Evolutionary conservation across 2,329 filamentous ascomycete species (phyloP), one percentile per base, ranked within the genome.

Genomic region (Paraconiothyrium brasiliense): DNA sequence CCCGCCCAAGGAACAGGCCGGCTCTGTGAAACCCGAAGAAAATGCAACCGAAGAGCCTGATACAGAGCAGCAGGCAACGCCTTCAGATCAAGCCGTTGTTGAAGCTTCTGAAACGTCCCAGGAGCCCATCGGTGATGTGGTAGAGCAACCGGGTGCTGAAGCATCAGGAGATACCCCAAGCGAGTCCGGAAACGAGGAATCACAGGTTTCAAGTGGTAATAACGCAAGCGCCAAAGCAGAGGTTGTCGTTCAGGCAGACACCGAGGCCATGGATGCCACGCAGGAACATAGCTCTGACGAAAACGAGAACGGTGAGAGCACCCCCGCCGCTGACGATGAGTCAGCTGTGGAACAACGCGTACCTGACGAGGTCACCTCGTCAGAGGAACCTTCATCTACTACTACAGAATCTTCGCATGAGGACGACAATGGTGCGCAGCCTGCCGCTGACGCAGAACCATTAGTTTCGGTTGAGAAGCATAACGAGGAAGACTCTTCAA

Each of bases 111-210:
- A 32, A n/a, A 37, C 11, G 10, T 10, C 30, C 2, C 27, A 37
- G 9, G 32, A 47, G 3, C 41, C 39, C 9, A 34, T n/a, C 10
- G 37, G 32, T 20, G 37, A 54, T 3, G 16, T n/a, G 35, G 8
- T 13, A 30, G 49, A 46, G 51, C 35, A 58, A 20, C n/a, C 57
- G 7, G 30, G 35, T 10, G 58, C 52, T 9, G 30, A 50, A n/a
- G 14, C 27, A 34, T 20, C 30, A 32, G 13, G n/a, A 22, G 5
- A 27, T 24, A 4, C 10, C 2, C 35, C n/a, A 52, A 22, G 34
- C 13, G 24, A 49, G n/a, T 11, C 46, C 30, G 27, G n/a, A 22
- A 32, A 30, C n/a, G 13, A 49, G 5, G 46, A 49, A 3, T 30
- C 27, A 22, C 27, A 10, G 43, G 41, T 13, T 30, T 27, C 22